Evolutionary conservation across 345 rosid species (phyloP), one percentile per base, ranked within the genome.

Genomic region (Salix exigua): DNA sequence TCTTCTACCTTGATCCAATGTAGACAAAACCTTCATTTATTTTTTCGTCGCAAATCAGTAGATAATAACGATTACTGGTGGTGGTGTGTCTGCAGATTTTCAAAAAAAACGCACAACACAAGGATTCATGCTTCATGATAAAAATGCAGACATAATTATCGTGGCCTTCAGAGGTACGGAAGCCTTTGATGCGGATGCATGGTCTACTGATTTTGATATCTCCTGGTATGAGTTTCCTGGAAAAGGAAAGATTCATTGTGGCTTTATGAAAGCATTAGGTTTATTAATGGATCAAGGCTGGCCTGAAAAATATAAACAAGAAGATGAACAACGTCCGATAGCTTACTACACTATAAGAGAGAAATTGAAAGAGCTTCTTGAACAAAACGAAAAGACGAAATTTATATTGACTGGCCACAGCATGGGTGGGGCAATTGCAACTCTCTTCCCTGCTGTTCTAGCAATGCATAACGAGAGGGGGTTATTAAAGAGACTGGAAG

Each of bases 381-480:
- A 30, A 23, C 55, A 60, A 40, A 72, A 88, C 44, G 70, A 77
- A 9, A 69, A 62, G 61, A 77, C 88, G 26, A 89, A 88, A 76
- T 88, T 87, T 70, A 77, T 92, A 18, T 71, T 91, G 70, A 88
- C 92, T 1, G 96, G 92, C 6, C 94, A 92, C 75, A 92, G 94
- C 71, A 71, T 89, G 7, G 97, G 96, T 0, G 97, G 90, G 7
- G 91, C 94, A 11, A 38, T 91, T 8, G 94, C 94, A 18, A 73
- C 84, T 51, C 66, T 89, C 14, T 89, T 91, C 53, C 84, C 85
- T 9, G 89, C 89, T 0, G 77, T 88, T 37, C 70, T 92, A 37
- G 89, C 87, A 2, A 53, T 83, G 73, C 92, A 92, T 46, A 79
- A 84, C 0, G 89, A 92, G 70, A 71, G 48, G 13, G 33, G 26